These are phyloP conservation scores for Penicillium sp. DNA, from an alignment of 2,329 filamentous ascomycete species.

Conservation along the genomic window DNA sequence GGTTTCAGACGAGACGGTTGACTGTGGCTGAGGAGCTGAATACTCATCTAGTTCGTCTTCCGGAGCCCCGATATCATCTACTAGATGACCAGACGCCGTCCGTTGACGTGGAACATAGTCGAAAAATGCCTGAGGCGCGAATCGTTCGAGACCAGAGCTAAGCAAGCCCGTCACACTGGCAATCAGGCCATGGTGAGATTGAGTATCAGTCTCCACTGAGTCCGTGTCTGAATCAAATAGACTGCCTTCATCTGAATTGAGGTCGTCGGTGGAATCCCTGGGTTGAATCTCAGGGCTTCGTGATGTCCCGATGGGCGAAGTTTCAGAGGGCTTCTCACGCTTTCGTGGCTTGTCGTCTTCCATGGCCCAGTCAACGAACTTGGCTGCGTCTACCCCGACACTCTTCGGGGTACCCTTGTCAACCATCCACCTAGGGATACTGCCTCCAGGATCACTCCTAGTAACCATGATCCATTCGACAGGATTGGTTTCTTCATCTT, in stretches of 20 bases:
- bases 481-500: slow-evolving; percentile 64
- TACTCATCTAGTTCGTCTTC: background rate
- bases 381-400: slow-evolving; percentile 78
- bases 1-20: background rate
- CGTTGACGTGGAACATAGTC: slow-evolving; percentile 53
- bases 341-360: slow-evolving; percentile 55
- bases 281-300: slow-evolving; percentile 9
- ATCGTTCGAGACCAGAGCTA: slow-evolving; percentile 55
- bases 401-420: slow-evolving; percentile 83
- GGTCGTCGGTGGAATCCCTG: slow-evolving; percentile 10
- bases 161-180: slow-evolving; percentile 45
- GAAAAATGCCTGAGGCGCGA: slow-evolving; percentile 58
- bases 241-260: slow-evolving; percentile 19
- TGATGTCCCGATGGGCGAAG: slow-evolving; percentile 3
- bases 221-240: slow-evolving; percentile 28
- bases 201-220: slow-evolving; percentile 28
- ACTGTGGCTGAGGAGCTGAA: background rate
- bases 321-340: slow-evolving; percentile 24
- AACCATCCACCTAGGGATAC: slow-evolving; percentile 88
- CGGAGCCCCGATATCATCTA: background rate
- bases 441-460: slow-evolving; percentile 84
- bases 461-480: slow-evolving; percentile 96
- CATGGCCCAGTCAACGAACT: slow-evolving; percentile 81
- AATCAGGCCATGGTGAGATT: slow-evolving; percentile 43
- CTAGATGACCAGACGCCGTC: slow-evolving; percentile 20